Conservation (phyloP, 768 basidiomycete species). For the Pleurotus tuoliensis region DNA sequence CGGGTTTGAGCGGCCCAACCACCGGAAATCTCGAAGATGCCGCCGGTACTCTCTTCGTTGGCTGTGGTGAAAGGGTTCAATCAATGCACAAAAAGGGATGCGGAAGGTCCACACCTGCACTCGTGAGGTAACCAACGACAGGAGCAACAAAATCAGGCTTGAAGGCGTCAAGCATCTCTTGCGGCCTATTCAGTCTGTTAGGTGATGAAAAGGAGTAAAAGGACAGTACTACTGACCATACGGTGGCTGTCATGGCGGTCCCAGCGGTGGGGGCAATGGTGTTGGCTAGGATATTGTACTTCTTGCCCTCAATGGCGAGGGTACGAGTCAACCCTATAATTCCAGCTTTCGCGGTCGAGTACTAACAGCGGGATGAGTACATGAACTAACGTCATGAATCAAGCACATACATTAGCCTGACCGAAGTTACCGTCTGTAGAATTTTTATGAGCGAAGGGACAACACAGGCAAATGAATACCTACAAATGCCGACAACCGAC, state of each 20-base stretch:
- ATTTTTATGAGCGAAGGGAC: background rate
- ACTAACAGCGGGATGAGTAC: constrained; percentile 35
- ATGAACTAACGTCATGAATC: constrained; percentile 2
- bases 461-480: constrained; percentile 25
- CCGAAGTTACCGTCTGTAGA: constrained; percentile 87
- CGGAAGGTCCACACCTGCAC: constrained; percentile 43
- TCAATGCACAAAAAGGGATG: background rate
- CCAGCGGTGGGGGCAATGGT: constrained; percentile 84
- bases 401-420: constrained; percentile 72
- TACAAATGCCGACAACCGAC: constrained; percentile 90
- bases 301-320: constrained; percentile 86
- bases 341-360: constrained; percentile 90
- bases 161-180: constrained; percentile 86
- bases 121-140: constrained; percentile 85
- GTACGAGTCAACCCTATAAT: constrained; percentile 89
- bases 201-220: background rate
- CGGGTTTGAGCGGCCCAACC: constrained; percentile 92
- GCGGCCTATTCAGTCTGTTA: constrained; percentile 42
- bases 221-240: constrained; percentile 48
- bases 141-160: constrained; percentile 96
- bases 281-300: constrained; percentile 89
- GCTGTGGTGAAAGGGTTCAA: constrained; percentile 28
- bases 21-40: constrained; percentile 81
- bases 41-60: constrained; percentile 69
- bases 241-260: constrained; percentile 86